Evolutionary conservation across 805 yeast species (phyloP).

Genomic region (Isabelozyma heimii): DNA sequence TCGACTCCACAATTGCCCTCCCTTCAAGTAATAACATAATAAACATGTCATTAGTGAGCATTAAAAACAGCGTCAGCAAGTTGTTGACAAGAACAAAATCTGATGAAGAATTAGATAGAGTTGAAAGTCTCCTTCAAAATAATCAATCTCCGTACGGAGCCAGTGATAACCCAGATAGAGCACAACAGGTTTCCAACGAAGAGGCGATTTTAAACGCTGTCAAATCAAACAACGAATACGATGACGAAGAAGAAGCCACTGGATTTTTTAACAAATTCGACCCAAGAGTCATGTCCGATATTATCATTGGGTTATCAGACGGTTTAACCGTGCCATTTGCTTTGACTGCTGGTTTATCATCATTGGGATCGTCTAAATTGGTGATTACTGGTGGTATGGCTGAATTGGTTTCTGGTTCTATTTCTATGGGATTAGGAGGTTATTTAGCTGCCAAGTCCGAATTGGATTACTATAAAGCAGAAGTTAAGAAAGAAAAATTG

Average conservation of each 20-base stretch:
- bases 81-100: conserved; percentile 20
- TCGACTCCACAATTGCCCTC: not conserved
- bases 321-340: conserved; percentile 99
- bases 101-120: conserved; percentile 30
- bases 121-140: conserved; percentile 28
- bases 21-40: not conserved
- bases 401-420: conserved; percentile 94
- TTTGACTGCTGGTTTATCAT: conserved; percentile 90
- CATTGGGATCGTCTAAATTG: conserved; percentile 82
- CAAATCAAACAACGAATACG: conserved; percentile 20
- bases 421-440: conserved; percentile 98
- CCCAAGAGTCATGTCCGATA: conserved; percentile 92
- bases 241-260: conserved; percentile 16
- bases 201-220: conserved; percentile 34
- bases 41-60: conserved; percentile 30
- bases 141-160: conserved; percentile 39
- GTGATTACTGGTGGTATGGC: conserved; percentile 99
- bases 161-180: conserved; percentile 30
- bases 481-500: conserved; percentile 68
- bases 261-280: conserved; percentile 57
- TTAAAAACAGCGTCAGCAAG: conserved; percentile 33
- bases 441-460: conserved; percentile 92
- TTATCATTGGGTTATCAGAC: conserved; percentile 90
- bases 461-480: conserved; percentile 67
- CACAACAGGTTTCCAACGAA: conserved; percentile 32